Evolutionary conservation across 441 rosid genomes (phyloP), one percentile per base, ranked within the genome.

Genomic region (Pelargonium australe): DNA sequence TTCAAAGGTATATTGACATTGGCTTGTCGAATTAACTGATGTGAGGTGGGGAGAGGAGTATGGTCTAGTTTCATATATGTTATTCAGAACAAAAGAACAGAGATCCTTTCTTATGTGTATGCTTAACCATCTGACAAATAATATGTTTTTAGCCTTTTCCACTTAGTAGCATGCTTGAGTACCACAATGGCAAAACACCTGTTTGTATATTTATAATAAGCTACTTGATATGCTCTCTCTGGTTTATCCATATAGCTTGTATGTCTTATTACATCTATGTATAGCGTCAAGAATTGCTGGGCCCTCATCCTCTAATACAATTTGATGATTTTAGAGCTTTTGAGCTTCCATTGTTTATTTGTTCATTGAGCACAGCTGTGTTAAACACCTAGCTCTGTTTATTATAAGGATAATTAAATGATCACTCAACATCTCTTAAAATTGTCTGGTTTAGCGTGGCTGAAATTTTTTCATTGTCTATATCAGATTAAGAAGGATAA

Each of bases 401-500:
- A 13, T 55, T 8, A 13, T 55, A 55, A n/a, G 1, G 55, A 55
- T 55, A 55, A 7, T 55, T 55, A 16, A 55, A 2, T 55, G 25
- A 4, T 53, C 19, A 53, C 64, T 9, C 72, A 23, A 17, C 5
- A n/a, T 53, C 23, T 69, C 31, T 25, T 47, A 12, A n/a, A 45
- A 7, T 31, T 70, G 17, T 23, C 40, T 11, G 28, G 43, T 70
- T 17, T 11, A 19, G 34, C 12, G 37, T 20, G 57, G 49, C 58
- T 65, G 28, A 66, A 43, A 5, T 20, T 11, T 31, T 68, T 61
- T 4, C n/a, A 17, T 76, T 76, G 4, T 53, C 2, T 73, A 28
- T 19, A 5, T 69, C 83, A 95, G 98, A 95, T 95, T 70, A 95
- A 87, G 86, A 84, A 72, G 77, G 98, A 92, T 75, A 73, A 73